phyloP scores from a whole-genome alignment of 495 filamentous ascomycete genomes.

The Penicillium parvum region DNA sequence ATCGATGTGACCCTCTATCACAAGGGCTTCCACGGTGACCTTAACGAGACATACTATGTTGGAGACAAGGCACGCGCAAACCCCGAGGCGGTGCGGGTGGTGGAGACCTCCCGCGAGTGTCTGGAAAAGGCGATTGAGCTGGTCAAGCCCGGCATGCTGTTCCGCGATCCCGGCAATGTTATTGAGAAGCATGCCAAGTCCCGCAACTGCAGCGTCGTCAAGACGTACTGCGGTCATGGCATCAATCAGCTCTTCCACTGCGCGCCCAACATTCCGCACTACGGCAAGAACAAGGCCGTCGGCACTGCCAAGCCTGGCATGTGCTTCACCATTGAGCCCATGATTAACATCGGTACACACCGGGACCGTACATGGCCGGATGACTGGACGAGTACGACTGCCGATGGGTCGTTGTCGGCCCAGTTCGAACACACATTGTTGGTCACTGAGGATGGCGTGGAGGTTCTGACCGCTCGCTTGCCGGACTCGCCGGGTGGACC shows the following conservation, averaged over 20 bases:
- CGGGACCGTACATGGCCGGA: conserved; percentile 85
- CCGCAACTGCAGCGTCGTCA: conserved; percentile 74
- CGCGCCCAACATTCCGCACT: conserved; percentile 82
- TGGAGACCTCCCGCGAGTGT: conserved; percentile 77
- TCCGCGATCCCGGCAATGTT: conserved; percentile 76
- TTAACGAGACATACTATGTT: conserved; percentile 92
- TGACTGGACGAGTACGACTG: conserved; percentile 83
- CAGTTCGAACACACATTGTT: conserved; percentile 95
- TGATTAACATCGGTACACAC: conserved; percentile 80
- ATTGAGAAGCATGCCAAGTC: conserved; percentile 85
- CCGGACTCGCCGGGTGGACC: conserved; percentile 81
- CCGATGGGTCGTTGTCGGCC: conserved; percentile 75
- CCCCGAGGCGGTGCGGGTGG: conserved; percentile 75
- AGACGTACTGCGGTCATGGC: conserved; percentile 86
- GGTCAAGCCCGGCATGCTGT: conserved; percentile 81
- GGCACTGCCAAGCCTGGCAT: conserved; percentile 82
- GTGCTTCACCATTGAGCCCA: conserved; percentile 92
- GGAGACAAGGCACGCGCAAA: conserved; percentile 71
- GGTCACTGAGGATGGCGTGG: conserved; percentile 89
- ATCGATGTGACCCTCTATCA: conserved; percentile 87
- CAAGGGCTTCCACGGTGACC: conserved; percentile 79
- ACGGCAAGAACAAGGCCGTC: conserved; percentile 86
- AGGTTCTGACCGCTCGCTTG: conserved; percentile 82
- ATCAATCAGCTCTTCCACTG: conserved; percentile 83
- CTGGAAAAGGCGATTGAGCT: conserved; percentile 76